A percentile compares a stretch with the other conserved stretches of the same genome.
Evolutionary conservation across 495 filamentous ascomycete species (phyloP).

Genomic region (Penicillium atrosanguineum): DNA sequence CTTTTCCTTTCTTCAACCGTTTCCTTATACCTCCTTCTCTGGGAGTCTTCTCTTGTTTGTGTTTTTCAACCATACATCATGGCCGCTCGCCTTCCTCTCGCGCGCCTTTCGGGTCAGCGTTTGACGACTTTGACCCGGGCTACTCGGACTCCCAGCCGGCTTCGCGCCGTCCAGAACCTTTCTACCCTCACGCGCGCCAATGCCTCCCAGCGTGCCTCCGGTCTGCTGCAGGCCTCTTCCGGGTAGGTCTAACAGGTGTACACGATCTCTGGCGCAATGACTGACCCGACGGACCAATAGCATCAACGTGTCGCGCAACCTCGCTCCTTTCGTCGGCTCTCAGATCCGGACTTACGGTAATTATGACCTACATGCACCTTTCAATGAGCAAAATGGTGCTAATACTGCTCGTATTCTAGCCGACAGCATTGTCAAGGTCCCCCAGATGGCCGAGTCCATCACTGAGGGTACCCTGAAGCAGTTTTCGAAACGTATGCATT

Average conservation of each 20-base stretch:
- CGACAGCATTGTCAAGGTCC: slow-evolving; percentile 86
- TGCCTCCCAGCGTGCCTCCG: slow-evolving; percentile 20
- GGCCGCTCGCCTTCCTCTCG: slow-evolving; percentile 43
- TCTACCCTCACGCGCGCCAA: slow-evolving; percentile 26
- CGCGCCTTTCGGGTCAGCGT: slow-evolving; percentile 37
- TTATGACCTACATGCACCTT: neutral
- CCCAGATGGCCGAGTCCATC: slow-evolving; percentile 98
- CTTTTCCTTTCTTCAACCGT: slow-evolving; percentile 5
- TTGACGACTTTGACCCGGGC: slow-evolving; percentile 30
- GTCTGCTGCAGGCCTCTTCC: slow-evolving; percentile 27
- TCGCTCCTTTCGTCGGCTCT: slow-evolving; percentile 29
- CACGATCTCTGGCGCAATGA: neutral
- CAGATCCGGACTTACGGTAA: slow-evolving; percentile 44
- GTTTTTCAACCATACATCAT: slow-evolving; percentile 26
- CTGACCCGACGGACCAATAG: slow-evolving; percentile 14
- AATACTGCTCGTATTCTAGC: slow-evolving; percentile 42
- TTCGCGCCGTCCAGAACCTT: slow-evolving; percentile 23
- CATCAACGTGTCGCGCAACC: slow-evolving; percentile 29
- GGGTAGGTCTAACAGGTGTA: slow-evolving; percentile 22
- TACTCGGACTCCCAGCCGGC: slow-evolving; percentile 24
- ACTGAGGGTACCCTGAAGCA: slow-evolving; percentile 96
- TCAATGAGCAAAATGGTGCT: neutral
- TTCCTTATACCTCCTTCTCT: slow-evolving; percentile 6
- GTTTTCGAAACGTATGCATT: slow-evolving; percentile 71
- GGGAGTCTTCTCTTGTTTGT: neutral